Evolutionary conservation across 2,329 filamentous ascomycete genomes (phyloP).

Genomic region (Coniochaeta hoffmannii): DNA sequence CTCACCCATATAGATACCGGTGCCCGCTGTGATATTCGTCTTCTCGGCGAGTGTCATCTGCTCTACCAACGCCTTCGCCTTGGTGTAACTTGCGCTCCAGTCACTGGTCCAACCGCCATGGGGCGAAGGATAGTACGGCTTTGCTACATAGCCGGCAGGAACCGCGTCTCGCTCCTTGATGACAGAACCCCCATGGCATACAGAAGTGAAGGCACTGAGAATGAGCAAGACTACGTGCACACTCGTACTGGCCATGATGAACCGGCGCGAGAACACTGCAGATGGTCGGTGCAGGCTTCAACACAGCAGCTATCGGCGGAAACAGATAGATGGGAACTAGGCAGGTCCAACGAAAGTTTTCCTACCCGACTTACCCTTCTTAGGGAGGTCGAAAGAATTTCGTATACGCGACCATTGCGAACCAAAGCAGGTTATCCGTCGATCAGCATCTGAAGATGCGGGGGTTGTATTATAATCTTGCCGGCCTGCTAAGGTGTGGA

Average conservation of each 20-base stretch:
- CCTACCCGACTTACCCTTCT: no score
- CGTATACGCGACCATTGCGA: not conserved
- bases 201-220: constrained; percentile 6
- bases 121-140: constrained; percentile 66
- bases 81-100: constrained; percentile 64
- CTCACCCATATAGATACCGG: constrained; percentile 62
- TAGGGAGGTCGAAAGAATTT: not conserved
- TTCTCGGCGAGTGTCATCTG: constrained; percentile 77
- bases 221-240: not conserved
- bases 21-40: constrained; percentile 67
- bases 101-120: constrained; percentile 62
- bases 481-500: not conserved
- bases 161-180: constrained; percentile 19
- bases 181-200: constrained; percentile 11
- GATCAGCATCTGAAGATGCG: not conserved
- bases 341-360: no score
- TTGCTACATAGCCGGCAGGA: constrained; percentile 30
- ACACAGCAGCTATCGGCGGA: not conserved
- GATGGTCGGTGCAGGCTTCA: not conserved
- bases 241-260: not conserved
- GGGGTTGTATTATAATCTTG: not conserved
- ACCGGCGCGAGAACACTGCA: not conserved
- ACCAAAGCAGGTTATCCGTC: not conserved
- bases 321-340: no score
- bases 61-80: constrained; percentile 60